Percentiles rank a stretch among this genome's conserved stretches.
phyloP scores from a whole-genome alignment of 1,284 basidiomycete species.

The Moesziomyces globuligerus region DNA sequence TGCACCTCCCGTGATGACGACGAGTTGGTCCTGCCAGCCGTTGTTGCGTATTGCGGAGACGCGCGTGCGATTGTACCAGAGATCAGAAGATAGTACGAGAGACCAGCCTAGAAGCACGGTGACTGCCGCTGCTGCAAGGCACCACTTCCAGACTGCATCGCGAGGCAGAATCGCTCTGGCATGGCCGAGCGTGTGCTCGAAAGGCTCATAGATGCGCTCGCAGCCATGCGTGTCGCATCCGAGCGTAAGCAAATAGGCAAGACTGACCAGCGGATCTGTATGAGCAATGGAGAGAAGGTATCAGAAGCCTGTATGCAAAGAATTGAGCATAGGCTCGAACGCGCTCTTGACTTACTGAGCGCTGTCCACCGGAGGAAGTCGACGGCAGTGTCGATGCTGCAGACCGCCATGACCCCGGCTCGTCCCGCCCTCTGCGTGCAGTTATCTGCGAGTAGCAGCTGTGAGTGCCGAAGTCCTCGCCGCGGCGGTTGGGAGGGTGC shows the following conservation, averaged over 20 bases:
- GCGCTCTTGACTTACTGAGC: constrained; percentile 15
- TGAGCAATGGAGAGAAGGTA: background rate
- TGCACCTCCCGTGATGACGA: constrained; percentile 72
- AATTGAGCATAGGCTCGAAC: background rate
- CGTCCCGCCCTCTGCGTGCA: background rate
- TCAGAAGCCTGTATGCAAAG: background rate
- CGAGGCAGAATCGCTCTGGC: background rate
- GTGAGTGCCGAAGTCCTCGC: too few species aligned
- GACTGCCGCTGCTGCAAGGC: constrained; percentile 3
- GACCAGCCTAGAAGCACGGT: constrained; percentile 19
- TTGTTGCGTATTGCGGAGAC: constrained; percentile 15
- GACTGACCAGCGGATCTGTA: constrained; percentile 29
- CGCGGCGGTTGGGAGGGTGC: too few species aligned
- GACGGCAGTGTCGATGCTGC: constrained; percentile 30
- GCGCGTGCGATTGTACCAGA: constrained; percentile 36
- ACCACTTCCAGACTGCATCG: background rate
- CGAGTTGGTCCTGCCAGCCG: constrained; percentile 42
- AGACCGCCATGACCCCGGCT: constrained; percentile 14
- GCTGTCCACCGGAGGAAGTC: constrained; percentile 17
- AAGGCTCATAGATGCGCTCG: constrained; percentile 4
- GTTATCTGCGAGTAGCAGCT: too few species aligned
- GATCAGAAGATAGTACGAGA: constrained; percentile 19
- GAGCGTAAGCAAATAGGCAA: constrained; percentile 13
- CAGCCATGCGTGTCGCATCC: constrained; percentile 12
- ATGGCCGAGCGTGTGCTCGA: constrained; percentile 1